phyloP scores from a whole-genome alignment of 257 asterid species.

The Solanum neorickii region DNA sequence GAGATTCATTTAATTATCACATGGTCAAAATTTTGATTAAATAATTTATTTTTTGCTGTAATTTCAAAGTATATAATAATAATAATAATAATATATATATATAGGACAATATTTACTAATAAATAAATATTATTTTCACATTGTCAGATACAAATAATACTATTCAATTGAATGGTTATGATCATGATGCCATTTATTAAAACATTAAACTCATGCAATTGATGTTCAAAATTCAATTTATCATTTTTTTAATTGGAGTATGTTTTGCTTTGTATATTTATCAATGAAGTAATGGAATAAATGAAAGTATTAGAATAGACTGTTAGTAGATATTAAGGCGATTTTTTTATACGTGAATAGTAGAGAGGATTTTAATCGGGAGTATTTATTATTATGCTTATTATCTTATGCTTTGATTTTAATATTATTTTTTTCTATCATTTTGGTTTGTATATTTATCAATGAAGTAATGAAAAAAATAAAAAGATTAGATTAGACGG shows the following conservation, averaged over 20 bases:
- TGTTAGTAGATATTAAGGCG: fast-evolving
- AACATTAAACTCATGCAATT: not conserved
- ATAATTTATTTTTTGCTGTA: not conserved
- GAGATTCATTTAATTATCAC: not conserved
- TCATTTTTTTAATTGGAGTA: not conserved
- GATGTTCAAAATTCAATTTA: not conserved
- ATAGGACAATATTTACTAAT: not conserved
- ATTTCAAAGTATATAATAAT: not conserved
- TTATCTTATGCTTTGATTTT: not conserved
- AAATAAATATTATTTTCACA: not conserved
- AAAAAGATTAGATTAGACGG: not conserved
- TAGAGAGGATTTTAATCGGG: not conserved
- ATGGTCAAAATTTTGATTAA: not conserved
- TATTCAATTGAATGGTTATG: not conserved
- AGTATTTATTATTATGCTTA: not conserved
- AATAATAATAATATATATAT: too few species aligned
- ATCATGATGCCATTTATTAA: not conserved
- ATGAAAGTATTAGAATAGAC: not conserved
- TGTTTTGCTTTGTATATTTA: too few species aligned
- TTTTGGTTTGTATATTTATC: not conserved
- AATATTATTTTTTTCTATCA: not conserved
- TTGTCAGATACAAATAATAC: not conserved
- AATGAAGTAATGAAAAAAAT: too few species aligned
- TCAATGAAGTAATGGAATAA: not conserved
- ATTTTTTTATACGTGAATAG: too few species aligned